Evolutionary conservation across 1,139 yeast species (phyloP), one percentile per base, ranked within the genome.

Genomic region (Pichia sp.): DNA sequence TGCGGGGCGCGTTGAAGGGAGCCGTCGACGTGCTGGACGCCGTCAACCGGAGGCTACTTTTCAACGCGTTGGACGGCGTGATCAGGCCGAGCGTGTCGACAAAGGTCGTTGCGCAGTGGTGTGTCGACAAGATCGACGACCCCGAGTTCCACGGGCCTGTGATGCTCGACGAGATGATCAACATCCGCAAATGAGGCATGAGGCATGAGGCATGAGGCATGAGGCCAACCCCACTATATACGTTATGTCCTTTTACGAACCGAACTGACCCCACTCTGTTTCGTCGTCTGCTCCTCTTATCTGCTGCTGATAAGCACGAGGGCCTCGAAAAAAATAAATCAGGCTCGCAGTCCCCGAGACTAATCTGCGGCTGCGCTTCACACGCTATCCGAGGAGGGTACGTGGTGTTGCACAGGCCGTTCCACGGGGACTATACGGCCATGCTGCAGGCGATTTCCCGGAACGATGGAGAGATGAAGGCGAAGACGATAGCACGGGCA

Each of bases 61-160:
- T 69, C 3, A 64, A 69, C 8, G 4, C 67, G 68, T 53, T 81
- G n/a, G 80, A 80, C 61, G 73, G 75, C 1, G 54, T 81, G 50
- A 70, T 84, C 0, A 75, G 88, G 59, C 93, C 93, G 0, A 74
- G 87, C 0, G 73, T 87, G 2, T 77, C 89, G 1, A 87, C 90
- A 0, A 87, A 84, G 59, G 74, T 77, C 45, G 95, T 90, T 1
- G 89, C 93, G 0, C 67, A 72, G 49, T 80, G 81, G 48, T 73
- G 84, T 2, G 73, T 83, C 34, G 79, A 82, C 48, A 81, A 81
- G 45, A 70, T 88, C 42, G 76, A 76, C 23, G 82, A 82, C 54
- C 66, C 68, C 0, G 68, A 67, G 1, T 78, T 80, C 59, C 71
- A 69, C 23, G 95, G 93, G 0, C 80, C 84, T 5, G 81, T 87